Conservation (phyloP, 2,329 filamentous ascomycete species). For the Fusarium succisae region DNA sequence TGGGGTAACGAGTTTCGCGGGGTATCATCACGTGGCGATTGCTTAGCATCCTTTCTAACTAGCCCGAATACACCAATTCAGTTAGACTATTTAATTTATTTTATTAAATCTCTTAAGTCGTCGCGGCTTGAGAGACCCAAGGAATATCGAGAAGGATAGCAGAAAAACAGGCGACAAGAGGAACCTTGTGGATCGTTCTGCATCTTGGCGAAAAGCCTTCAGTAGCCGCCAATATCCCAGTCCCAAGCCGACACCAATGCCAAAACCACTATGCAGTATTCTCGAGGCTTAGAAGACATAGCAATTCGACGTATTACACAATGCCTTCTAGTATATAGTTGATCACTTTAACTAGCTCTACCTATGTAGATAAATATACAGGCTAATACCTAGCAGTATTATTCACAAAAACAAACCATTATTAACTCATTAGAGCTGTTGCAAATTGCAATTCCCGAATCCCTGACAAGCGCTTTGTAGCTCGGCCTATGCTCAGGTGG, state of each 20-base stretch:
- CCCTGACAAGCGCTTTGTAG: not conserved
- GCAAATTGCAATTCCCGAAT: not conserved
- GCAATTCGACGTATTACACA: not conserved
- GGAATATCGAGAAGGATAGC: rapidly evolving
- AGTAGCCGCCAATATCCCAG: not conserved
- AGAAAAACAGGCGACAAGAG: rapidly evolving
- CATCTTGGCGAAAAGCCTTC: rapidly evolving
- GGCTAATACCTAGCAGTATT: too few relatives aligned
- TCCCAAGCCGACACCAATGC: not conserved
- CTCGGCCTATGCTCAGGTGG: not conserved
- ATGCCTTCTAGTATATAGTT: not conserved
- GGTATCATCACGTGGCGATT: not conserved
- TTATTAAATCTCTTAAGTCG: too few relatives aligned
- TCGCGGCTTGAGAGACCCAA: rapidly evolving
- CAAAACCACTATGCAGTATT: not conserved
- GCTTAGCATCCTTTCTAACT: not conserved
- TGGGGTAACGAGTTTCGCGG: not conserved
- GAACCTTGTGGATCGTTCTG: not conserved
- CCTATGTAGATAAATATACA: not conserved
- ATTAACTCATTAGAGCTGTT: not conserved
- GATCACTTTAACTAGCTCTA: not conserved
- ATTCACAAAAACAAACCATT: not conserved
- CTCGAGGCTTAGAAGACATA: rapidly evolving
- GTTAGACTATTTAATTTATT: not conserved
- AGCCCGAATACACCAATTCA: not conserved